phyloP scores from a whole-genome alignment of 225 moss, liverwort and hornwort genomes.

The Climacium dendroides region DNA sequence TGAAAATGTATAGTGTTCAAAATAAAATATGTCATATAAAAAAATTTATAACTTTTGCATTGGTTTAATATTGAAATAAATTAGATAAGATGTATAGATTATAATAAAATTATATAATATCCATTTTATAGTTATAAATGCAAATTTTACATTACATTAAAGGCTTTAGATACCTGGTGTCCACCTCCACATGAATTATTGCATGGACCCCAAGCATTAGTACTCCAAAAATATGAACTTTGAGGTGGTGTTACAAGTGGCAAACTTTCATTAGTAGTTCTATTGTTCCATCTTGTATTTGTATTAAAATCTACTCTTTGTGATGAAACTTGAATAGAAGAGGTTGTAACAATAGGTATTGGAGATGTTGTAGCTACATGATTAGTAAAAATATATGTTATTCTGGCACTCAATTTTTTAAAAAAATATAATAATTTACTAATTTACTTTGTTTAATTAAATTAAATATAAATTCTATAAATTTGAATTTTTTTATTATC shows the following conservation, averaged over 20 bases:
- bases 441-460: too few relatives aligned
- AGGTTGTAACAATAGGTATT: neutral
- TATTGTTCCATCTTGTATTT: constrained; percentile 43
- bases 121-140: neutral
- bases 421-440: too few relatives aligned
- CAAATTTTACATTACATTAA: neutral
- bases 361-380: neutral
- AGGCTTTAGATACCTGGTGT: constrained; percentile 24
- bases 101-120: neutral
- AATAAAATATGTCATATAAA: neutral
- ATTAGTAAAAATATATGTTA: neutral
- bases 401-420: neutral
- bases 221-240: constrained; percentile 66
- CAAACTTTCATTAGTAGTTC: neutral
- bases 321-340: constrained; percentile 6
- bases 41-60: too few relatives aligned
- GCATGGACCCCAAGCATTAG: constrained; percentile 52
- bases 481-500: neutral
- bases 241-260: constrained; percentile 38
- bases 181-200: constrained; percentile 68
- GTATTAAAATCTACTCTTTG: neutral
- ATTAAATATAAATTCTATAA: too few relatives aligned
- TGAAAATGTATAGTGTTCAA: neutral
- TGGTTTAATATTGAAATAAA: too few relatives aligned
- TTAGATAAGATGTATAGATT: rapidly evolving